A percentile compares a stretch with the other conserved stretches of the same genome.
Evolutionary conservation across 225 moss, liverwort and hornwort genomes (phyloP).

Genomic region (Sphagnum tenellum): DNA sequence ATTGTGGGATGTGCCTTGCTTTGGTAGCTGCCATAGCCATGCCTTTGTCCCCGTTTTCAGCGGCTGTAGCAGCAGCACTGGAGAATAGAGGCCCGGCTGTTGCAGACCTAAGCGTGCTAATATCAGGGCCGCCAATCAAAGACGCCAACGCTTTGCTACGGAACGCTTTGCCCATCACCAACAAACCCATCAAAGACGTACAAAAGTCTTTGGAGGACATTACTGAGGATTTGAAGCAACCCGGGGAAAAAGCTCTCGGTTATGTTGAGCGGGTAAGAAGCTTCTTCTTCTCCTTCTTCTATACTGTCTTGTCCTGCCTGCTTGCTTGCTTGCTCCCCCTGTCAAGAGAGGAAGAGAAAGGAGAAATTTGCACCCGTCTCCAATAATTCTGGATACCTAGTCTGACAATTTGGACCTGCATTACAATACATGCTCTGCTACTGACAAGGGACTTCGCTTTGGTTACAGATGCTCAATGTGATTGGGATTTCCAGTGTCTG

Average conservation of each 20-base stretch:
- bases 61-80: conserved; percentile 13
- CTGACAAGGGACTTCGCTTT: no score
- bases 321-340: no score
- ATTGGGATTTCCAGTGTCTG: no score
- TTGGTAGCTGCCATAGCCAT: conserved; percentile 31
- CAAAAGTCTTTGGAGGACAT: conserved; percentile 82
- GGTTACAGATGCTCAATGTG: no score
- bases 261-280: conserved; percentile 66
- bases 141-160: conserved; percentile 78
- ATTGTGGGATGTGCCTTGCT: conserved; percentile 34
- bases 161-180: conserved; percentile 84
- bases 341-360: no score
- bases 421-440: no score
- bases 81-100: conserved; percentile 34
- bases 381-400: no score
- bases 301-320: no score
- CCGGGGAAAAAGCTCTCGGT: conserved; percentile 76
- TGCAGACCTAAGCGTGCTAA: conserved; percentile 61
- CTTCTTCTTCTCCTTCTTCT: no score
- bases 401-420: no score
- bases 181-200: conserved; percentile 78
- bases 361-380: no score
- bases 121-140: conserved; percentile 90
- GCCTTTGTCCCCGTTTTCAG: conserved; percentile 17
- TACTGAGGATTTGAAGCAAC: conserved; percentile 70